Evolutionary conservation across 768 basidiomycete genomes (phyloP).

Genomic region (Trametes gibbosa): DNA sequence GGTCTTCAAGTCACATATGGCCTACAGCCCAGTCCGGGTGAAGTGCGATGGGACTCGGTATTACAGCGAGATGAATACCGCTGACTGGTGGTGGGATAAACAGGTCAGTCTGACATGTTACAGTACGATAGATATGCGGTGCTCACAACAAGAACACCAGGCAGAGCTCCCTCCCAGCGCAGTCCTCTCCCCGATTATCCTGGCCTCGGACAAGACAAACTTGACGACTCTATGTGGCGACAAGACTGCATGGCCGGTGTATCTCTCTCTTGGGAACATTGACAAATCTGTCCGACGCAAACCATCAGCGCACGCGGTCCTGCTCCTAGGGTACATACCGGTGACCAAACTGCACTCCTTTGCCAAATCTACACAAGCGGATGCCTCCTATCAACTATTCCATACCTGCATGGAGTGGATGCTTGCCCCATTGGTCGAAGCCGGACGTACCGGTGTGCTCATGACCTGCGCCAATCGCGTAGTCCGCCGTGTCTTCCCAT

Average conservation of each 20-base stretch:
- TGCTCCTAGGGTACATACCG: slow-evolving; percentile 31
- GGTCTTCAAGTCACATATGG: neutral
- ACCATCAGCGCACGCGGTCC: slow-evolving; percentile 9
- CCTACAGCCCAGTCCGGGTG: slow-evolving; percentile 1
- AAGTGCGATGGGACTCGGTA: slow-evolving; percentile 17
- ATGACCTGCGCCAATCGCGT: slow-evolving; percentile 39
- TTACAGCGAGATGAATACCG: slow-evolving; percentile 25
- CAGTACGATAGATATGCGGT: neutral
- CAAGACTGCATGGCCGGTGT: slow-evolving; percentile 35
- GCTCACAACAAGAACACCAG: neutral
- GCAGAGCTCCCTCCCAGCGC: slow-evolving; percentile 14
- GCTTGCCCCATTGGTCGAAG: slow-evolving; percentile 31
- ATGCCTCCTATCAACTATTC: slow-evolving; percentile 33
- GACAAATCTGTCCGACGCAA: slow-evolving; percentile 19
- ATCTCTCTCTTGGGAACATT: slow-evolving; percentile 32
- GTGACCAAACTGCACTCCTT: slow-evolving; percentile 28
- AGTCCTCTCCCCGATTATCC: slow-evolving; percentile 37
- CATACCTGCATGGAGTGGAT: slow-evolving; percentile 37
- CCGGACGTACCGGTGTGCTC: slow-evolving; percentile 31
- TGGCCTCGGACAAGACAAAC: slow-evolving; percentile 46
- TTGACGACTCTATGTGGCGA: slow-evolving; percentile 38
- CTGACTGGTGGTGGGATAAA: slow-evolving; percentile 30
- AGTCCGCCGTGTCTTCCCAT: slow-evolving; percentile 34
- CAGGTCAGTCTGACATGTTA: slow-evolving; percentile 36
- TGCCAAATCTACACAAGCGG: slow-evolving; percentile 6